A percentile compares a stretch with the other conserved stretches of the same genome.
These are phyloP conservation scores for Draba incana DNA, from an alignment of 345 rosid genomes.

Conservation along the genomic window DNA sequence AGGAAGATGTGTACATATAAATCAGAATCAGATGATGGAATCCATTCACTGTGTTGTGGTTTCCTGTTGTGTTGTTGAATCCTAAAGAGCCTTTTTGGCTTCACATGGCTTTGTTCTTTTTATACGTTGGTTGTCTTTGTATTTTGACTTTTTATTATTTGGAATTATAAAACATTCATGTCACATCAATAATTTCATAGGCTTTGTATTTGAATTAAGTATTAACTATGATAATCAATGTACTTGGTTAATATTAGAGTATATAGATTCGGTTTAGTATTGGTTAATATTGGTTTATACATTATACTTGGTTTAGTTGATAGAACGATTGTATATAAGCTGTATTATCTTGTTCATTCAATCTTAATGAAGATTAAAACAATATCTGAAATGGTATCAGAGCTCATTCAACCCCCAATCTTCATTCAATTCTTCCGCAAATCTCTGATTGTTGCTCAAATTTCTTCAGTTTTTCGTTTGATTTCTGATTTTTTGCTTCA, in stretches of 20 bases:
- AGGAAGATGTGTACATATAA: constrained; percentile 34
- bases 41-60: constrained; percentile 37
- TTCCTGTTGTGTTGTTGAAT: constrained; percentile 33
- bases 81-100: not conserved
- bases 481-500: no score
- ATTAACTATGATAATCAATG: not conserved
- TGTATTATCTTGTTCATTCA: no score
- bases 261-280: no score
- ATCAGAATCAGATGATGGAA: constrained; percentile 27
- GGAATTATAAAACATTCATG: constrained; percentile 21
- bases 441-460: no score
- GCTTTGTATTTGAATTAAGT: not conserved
- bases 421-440: no score
- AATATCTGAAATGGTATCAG: no score
- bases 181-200: not conserved
- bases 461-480: no score
- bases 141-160: constrained; percentile 14
- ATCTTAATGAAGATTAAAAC: no score
- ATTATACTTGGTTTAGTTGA: no score
- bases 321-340: no score
- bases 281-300: no score
- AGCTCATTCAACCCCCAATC: no score
- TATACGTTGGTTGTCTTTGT: constrained; percentile 21
- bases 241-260: not conserved
- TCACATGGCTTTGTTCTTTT: not conserved